Evolutionary conservation across 164 flowering plant species (phyloP).

Genomic region (Umbilicus rupestris): DNA sequence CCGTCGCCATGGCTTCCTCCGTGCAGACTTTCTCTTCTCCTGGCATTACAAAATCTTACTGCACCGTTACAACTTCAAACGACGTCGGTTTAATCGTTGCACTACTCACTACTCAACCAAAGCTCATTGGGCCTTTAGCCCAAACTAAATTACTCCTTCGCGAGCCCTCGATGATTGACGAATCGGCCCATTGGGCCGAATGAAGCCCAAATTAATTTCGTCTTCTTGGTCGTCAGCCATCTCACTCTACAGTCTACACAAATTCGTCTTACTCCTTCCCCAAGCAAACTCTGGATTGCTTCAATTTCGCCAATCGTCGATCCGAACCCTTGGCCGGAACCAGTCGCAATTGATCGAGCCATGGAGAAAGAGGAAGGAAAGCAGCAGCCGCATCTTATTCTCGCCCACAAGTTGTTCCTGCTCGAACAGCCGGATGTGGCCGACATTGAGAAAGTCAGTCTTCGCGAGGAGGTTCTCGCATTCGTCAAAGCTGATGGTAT

Average conservation of each 20-base stretch:
- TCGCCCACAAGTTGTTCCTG: slow-evolving; percentile 73
- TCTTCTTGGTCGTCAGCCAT: too few species aligned
- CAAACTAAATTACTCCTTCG: too few species aligned
- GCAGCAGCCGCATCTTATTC: slow-evolving; percentile 58
- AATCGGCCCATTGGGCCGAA: too few species aligned
- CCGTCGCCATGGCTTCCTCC: not conserved
- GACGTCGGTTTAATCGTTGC: too few species aligned
- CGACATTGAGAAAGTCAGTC: slow-evolving; percentile 81
- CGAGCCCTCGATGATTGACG: too few species aligned
- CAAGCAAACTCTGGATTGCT: not conserved
- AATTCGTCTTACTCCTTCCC: not conserved
- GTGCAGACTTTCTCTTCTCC: too few species aligned
- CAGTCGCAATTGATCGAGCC: not conserved
- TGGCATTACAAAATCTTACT: too few species aligned
- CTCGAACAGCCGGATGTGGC: slow-evolving; percentile 64
- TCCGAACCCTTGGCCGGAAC: not conserved
- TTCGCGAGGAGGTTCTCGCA: slow-evolving; percentile 63
- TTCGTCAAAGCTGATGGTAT: slow-evolving; percentile 57
- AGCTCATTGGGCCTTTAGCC: too few species aligned
- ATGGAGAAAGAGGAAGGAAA: slow-evolving; percentile 72
- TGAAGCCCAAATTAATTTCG: too few species aligned
- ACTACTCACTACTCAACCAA: too few species aligned
- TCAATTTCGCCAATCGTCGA: not conserved
- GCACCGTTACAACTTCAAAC: too few species aligned
- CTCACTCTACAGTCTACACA: too few species aligned